phyloP scores from a whole-genome alignment of 257 asterid genomes.

The Petunia axillaris region DNA sequence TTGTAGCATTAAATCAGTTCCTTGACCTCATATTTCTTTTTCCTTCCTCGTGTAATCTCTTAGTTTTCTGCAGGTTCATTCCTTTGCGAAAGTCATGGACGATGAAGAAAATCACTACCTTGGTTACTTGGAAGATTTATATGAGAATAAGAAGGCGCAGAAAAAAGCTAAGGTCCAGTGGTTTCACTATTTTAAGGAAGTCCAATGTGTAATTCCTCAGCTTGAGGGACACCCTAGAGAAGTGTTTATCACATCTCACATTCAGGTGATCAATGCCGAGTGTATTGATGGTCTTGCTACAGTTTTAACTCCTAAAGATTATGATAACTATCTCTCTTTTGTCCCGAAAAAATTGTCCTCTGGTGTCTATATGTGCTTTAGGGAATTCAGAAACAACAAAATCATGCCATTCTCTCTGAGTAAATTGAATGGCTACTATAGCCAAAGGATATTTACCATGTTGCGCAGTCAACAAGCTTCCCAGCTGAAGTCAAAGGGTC shows the following conservation, averaged over 20 bases:
- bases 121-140: slow-evolving; percentile 64
- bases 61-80: slow-evolving; percentile 44
- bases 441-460: slow-evolving; percentile 43
- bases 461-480: slow-evolving; percentile 29
- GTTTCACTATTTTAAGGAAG: slow-evolving; percentile 43
- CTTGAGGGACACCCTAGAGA: slow-evolving; percentile 44
- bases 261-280: slow-evolving; percentile 43
- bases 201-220: slow-evolving; percentile 40
- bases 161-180: slow-evolving; percentile 50
- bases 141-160: slow-evolving; percentile 47
- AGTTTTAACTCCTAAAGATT: slow-evolving; percentile 52
- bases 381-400: slow-evolving; percentile 41
- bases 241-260: slow-evolving; percentile 51
- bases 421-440: slow-evolving; percentile 53
- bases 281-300: slow-evolving; percentile 47
- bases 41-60: neutral
- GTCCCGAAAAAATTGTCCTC: slow-evolving; percentile 37
- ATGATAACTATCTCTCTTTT: slow-evolving; percentile 39
- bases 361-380: slow-evolving; percentile 44
- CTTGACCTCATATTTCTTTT: slow-evolving; percentile 3
- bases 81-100: slow-evolving; percentile 47
- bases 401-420: slow-evolving; percentile 39
- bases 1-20: slow-evolving; percentile 14
- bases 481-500: slow-evolving; percentile 12
- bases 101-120: slow-evolving; percentile 38